Conservation (phyloP, 2,329 filamentous ascomycete species). For the Penicillium fuscoglaucum region DNA sequence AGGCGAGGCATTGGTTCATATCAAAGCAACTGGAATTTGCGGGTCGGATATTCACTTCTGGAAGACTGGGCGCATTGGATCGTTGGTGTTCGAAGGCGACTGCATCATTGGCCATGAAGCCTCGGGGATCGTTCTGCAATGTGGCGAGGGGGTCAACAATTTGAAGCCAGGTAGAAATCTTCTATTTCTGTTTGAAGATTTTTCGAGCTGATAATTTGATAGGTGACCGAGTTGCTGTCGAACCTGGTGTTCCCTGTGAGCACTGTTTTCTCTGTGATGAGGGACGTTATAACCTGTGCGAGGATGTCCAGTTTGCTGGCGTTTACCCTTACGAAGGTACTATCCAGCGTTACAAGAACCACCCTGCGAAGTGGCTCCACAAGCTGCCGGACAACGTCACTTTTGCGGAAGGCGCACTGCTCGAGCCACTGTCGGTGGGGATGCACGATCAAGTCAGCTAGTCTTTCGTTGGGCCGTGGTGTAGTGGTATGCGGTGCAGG, state of each 20-base stretch:
- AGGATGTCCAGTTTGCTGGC: constrained; percentile 61
- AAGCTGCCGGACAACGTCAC: constrained; percentile 55
- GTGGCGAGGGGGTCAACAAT: constrained; percentile 56
- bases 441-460: constrained; percentile 59
- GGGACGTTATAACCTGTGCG: constrained; percentile 65
- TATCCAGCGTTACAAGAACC: constrained; percentile 62
- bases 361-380: constrained; percentile 62
- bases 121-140: constrained; percentile 59
- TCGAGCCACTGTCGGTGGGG: constrained; percentile 65
- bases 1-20: constrained; percentile 60
- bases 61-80: constrained; percentile 64
- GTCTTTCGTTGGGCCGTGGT: constrained; percentile 56
- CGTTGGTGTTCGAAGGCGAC: constrained; percentile 61
- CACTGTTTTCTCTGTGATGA: constrained; percentile 60
- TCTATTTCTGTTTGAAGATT: not conserved
- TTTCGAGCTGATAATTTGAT: not conserved
- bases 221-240: constrained; percentile 66
- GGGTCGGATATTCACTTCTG: constrained; percentile 71
- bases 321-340: constrained; percentile 63
- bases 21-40: constrained; percentile 65
- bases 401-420: constrained; percentile 61
- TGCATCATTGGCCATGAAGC: constrained; percentile 68
- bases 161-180: constrained; percentile 47
- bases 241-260: constrained; percentile 65
- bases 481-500: constrained; percentile 63